Percentiles rank a stretch among this genome's conserved stretches.
phyloP scores from a whole-genome alignment of 305 asterid genomes.

The Lippia alba region DNA sequence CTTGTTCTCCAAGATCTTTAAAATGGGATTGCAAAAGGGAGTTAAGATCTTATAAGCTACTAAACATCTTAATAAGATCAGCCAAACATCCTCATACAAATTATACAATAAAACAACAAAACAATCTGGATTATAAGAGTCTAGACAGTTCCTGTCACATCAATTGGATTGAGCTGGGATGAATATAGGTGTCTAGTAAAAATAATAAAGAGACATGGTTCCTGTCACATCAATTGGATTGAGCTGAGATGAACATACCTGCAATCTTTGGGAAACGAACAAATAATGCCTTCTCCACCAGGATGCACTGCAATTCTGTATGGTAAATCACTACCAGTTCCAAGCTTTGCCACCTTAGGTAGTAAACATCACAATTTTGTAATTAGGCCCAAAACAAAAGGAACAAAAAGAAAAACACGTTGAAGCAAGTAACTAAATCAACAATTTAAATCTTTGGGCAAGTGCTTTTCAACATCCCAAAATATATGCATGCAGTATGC shows the following conservation, averaged over 20 bases:
- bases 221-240: constrained; percentile 20
- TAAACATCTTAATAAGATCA: too few relatives aligned
- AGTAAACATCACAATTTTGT: constrained; percentile 16
- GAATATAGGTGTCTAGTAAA: constrained; percentile 33
- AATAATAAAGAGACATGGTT: constrained; percentile 15
- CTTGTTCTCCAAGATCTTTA: too few relatives aligned
- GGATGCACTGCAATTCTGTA: constrained; percentile 94
- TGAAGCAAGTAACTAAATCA: constrained; percentile 20
- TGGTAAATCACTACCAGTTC: constrained; percentile 85
- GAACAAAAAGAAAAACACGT: not conserved
- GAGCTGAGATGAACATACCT: constrained; percentile 47
- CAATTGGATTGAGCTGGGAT: constrained; percentile 20
- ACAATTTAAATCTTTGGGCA: constrained; percentile 11
- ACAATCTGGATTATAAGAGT: constrained; percentile 10
- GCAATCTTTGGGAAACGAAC: constrained; percentile 86
- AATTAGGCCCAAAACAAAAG: constrained; percentile 8
- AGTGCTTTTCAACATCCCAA: constrained; percentile 18
- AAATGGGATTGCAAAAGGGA: too few relatives aligned
- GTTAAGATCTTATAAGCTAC: too few relatives aligned
- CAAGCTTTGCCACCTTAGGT: constrained; percentile 67
- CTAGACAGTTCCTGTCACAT: constrained; percentile 5
- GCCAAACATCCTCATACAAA: too few relatives aligned
- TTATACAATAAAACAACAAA: constrained; percentile 11
- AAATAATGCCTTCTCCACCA: constrained; percentile 77
- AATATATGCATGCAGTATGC: constrained; percentile 5